These are phyloP conservation scores for Alternaria incomplexa DNA, from an alignment of 2,329 filamentous ascomycete species.

Conservation along the genomic window DNA sequence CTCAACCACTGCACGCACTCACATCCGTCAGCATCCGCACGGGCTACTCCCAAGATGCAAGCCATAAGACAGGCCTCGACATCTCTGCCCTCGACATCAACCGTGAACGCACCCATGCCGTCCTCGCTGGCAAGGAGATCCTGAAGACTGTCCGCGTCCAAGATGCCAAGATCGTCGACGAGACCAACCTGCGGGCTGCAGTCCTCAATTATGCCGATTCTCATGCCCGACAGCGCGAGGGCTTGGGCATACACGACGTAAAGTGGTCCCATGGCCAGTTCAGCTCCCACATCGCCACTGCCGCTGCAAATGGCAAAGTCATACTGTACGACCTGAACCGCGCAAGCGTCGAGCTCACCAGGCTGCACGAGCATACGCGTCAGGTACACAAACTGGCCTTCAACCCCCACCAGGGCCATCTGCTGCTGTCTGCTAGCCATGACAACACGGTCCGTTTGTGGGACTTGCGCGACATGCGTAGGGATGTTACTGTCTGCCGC, in stretches of 20 bases:
- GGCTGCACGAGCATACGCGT: slow-evolving; percentile 68
- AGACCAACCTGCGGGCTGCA: slow-evolving; percentile 67
- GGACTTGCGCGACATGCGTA: slow-evolving; percentile 65
- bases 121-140: slow-evolving; percentile 70
- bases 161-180: slow-evolving; percentile 64
- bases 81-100: slow-evolving; percentile 70
- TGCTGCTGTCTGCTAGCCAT: slow-evolving; percentile 69
- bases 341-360: slow-evolving; percentile 64
- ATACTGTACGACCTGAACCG: slow-evolving; percentile 69
- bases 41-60: slow-evolving; percentile 61
- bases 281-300: slow-evolving; percentile 66
- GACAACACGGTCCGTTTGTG: slow-evolving; percentile 69
- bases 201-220: slow-evolving; percentile 63
- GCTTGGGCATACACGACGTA: slow-evolving; percentile 68
- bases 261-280: slow-evolving; percentile 70
- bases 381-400: slow-evolving; percentile 71
- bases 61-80: slow-evolving; percentile 68
- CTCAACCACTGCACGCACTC: not conserved
- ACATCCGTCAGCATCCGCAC: slow-evolving; percentile 47
- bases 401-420: slow-evolving; percentile 65
- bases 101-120: slow-evolving; percentile 66
- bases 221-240: slow-evolving; percentile 60
- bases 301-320: slow-evolving; percentile 69
- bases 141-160: slow-evolving; percentile 68
- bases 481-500: slow-evolving; percentile 58